phyloP scores from a whole-genome alignment of 2,329 filamentous ascomycete genomes.

The Cucurbitaria berberidis region DNA sequence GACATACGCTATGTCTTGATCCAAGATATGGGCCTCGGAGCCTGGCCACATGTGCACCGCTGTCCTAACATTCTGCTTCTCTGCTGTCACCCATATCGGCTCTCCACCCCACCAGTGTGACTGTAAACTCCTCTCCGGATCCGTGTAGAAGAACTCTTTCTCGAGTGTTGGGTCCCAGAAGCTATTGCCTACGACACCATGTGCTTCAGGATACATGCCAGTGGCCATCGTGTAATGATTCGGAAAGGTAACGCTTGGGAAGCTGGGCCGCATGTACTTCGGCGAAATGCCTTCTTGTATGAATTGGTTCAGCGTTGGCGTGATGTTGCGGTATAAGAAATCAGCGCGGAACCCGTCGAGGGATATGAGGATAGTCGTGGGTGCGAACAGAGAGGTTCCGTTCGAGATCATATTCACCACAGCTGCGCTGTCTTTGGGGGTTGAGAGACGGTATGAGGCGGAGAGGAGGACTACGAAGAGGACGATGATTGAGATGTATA shows the following conservation, averaged over 20 bases:
- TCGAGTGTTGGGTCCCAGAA: slow-evolving; percentile 85
- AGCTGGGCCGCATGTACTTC: slow-evolving; percentile 90
- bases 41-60: slow-evolving; percentile 99
- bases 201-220: slow-evolving; percentile 88
- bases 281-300: slow-evolving; percentile 86
- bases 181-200: slow-evolving; percentile 90
- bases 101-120: slow-evolving; percentile 95
- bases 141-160: slow-evolving; percentile 87
- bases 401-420: slow-evolving; percentile 63
- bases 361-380: slow-evolving; percentile 92
- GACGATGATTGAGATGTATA: slow-evolving; percentile 55
- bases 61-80: slow-evolving; percentile 76
- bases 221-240: slow-evolving; percentile 93
- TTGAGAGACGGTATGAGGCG: slow-evolving; percentile 63
- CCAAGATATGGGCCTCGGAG: slow-evolving; percentile 82
- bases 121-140: slow-evolving; percentile 75
- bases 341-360: slow-evolving; percentile 96
- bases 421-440: slow-evolving; percentile 21
- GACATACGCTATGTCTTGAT: slow-evolving; percentile 77
- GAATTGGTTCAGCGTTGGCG: slow-evolving; percentile 80
- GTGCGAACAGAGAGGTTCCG: slow-evolving; percentile 85
- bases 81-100: slow-evolving; percentile 92
- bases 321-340: slow-evolving; percentile 82
- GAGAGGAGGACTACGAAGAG: slow-evolving; percentile 63
- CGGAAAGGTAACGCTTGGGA: slow-evolving; percentile 95